These are phyloP conservation scores for Cerrena zonata DNA, from an alignment of 1,284 basidiomycete species.

Conservation along the genomic window DNA sequence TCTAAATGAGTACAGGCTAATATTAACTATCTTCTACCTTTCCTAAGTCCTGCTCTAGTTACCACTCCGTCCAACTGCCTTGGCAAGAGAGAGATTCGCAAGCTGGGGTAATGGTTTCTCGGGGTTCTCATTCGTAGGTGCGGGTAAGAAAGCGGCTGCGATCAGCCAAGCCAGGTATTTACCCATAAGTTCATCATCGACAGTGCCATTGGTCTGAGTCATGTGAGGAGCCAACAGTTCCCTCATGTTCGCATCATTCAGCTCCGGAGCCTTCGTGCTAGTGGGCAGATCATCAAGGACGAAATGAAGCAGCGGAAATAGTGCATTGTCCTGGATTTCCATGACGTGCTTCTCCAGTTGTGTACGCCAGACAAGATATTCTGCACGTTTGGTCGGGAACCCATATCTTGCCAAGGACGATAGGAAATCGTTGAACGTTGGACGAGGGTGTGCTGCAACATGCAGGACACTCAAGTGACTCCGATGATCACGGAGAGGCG, in stretches of 20 bases:
- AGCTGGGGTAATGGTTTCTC: constrained; percentile 44
- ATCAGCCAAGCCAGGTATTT: constrained; percentile 94
- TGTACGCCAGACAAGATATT: constrained; percentile 90
- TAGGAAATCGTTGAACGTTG: constrained; percentile 88
- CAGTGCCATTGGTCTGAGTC: constrained; percentile 51
- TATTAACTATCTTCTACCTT: too few species aligned
- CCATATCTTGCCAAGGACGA: constrained; percentile 76
- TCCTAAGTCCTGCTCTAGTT: constrained; percentile 9
- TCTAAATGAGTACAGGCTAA: too few species aligned
- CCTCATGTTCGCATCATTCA: constrained; percentile 83
- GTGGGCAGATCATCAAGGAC: constrained; percentile 96
- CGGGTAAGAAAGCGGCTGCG: constrained; percentile 77
- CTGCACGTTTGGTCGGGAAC: constrained; percentile 72
- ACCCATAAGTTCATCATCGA: constrained; percentile 75
- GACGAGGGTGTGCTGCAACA: constrained; percentile 80
- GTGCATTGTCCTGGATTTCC: constrained; percentile 88
- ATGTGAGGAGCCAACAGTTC: constrained; percentile 53
- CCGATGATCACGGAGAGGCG: constrained; percentile 38
- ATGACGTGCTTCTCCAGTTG: constrained; percentile 93
- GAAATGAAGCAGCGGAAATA: constrained; percentile 96
- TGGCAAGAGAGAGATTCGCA: constrained; percentile 25
- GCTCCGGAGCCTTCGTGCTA: constrained; percentile 88
- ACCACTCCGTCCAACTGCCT: constrained; percentile 47
- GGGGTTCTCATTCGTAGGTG: constrained; percentile 39
- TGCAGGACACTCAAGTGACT: constrained; percentile 72